Percentiles rank a stretch among this genome's conserved stretches.
Evolutionary conservation across 768 basidiomycete species (phyloP).

Genomic region (Bullera alba): DNA sequence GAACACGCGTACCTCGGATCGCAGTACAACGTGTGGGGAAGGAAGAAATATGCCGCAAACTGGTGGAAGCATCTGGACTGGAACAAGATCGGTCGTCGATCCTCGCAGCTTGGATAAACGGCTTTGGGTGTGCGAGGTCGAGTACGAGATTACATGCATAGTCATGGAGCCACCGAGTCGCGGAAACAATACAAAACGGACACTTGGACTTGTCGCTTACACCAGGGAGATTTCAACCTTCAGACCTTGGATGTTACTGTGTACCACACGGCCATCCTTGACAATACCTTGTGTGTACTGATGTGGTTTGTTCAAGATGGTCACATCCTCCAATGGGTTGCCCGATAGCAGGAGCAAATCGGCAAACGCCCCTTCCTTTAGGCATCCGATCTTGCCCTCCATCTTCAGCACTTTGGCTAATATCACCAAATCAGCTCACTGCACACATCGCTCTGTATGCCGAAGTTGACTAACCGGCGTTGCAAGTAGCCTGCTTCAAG

Average conservation of each 20-base stretch:
- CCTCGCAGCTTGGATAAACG: no score
- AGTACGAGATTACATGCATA: no score
- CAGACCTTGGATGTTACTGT: no score
- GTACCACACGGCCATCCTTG: no score
- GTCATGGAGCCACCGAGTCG: no score
- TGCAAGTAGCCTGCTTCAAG: constrained; percentile 50
- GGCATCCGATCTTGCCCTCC: constrained; percentile 45
- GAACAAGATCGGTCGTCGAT: constrained; percentile 32
- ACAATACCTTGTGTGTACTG: constrained; percentile 43
- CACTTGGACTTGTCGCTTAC: no score
- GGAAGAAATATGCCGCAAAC: constrained; percentile 35
- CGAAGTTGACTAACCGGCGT: constrained; percentile 30
- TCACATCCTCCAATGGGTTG: constrained; percentile 51
- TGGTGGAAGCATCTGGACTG: constrained; percentile 42
- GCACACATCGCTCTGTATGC: no score
- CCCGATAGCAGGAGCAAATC: constrained; percentile 49
- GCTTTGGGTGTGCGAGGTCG: no score
- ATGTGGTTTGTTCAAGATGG: constrained; percentile 49
- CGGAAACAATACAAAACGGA: no score
- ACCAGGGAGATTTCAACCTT: no score
- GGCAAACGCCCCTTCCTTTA: constrained; percentile 47
- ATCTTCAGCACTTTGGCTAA: constrained; percentile 47
- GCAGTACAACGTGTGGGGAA: constrained; percentile 39
- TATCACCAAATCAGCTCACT: not conserved
- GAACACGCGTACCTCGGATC: constrained; percentile 40